These are phyloP conservation scores for Suillus discolor DNA, from an alignment of 768 basidiomycete genomes.

Conservation along the genomic window DNA sequence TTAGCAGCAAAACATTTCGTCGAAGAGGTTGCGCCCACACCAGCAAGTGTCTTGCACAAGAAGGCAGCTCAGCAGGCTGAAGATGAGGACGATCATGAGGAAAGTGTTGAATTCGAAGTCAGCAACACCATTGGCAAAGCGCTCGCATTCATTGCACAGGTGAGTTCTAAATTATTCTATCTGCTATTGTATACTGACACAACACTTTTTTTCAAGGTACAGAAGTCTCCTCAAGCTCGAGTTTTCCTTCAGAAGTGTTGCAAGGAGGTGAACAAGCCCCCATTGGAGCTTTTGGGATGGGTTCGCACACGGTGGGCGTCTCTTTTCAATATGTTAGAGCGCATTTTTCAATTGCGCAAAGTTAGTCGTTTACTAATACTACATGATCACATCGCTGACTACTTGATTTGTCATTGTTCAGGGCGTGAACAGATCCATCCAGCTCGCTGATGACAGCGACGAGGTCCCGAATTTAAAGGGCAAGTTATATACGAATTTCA, in stretches of 20 bases:
- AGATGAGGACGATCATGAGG: too few species aligned
- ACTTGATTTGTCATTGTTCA: not conserved
- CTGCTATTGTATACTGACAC: too few species aligned
- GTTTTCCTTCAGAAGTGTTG: not conserved
- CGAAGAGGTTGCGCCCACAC: not conserved
- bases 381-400: not conserved
- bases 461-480: too few species aligned
- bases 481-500: conserved; percentile 15
- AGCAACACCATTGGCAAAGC: not conserved
- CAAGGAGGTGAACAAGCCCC: not conserved
- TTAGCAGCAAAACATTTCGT: conserved; percentile 1
- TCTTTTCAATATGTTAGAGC: not conserved
- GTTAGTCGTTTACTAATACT: not conserved
- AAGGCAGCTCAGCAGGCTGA: too few species aligned
- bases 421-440: conserved; percentile 8
- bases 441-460: conserved; percentile 24
- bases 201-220: not conserved
- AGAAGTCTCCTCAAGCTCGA: not conserved
- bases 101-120: not conserved
- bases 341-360: not conserved
- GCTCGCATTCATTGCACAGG: not conserved
- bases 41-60: too few species aligned
- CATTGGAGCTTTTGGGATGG: not conserved
- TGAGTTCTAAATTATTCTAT: not conserved
- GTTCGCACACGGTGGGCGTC: not conserved